A percentile compares a stretch with the other conserved stretches of the same genome.
Evolutionary conservation across 2,329 filamentous ascomycete genomes (phyloP).

Genomic region (Penicillium sp.): DNA sequence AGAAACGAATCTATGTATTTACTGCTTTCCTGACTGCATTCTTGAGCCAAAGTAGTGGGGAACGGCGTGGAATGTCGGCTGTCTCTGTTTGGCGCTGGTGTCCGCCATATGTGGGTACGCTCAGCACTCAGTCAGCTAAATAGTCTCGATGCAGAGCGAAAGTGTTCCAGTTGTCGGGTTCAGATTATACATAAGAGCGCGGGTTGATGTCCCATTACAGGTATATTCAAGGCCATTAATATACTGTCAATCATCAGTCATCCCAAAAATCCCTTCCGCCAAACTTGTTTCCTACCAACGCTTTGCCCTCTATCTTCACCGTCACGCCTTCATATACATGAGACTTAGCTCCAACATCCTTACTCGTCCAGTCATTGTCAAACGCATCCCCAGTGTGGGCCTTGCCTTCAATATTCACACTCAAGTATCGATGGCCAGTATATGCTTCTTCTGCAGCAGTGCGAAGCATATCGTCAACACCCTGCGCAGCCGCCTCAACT

Average conservation of each 20-base stretch:
- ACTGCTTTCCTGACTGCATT: too few species aligned
- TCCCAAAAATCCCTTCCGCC: not conserved
- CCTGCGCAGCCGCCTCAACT: not conserved
- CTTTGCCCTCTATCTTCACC: not conserved
- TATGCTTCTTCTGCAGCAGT: not conserved
- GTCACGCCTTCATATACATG: not conserved
- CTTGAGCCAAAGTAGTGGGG: too few species aligned
- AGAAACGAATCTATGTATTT: too few species aligned
- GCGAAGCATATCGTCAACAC: not conserved
- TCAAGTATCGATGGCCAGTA: not conserved
- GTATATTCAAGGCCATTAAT: too few species aligned
- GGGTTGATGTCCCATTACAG: too few species aligned
- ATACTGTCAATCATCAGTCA: not conserved
- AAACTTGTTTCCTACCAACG: not conserved
- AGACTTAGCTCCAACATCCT: not conserved
- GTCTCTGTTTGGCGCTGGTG: too few species aligned
- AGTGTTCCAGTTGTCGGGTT: too few species aligned
- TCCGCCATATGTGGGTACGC: too few species aligned
- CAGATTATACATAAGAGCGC: too few species aligned
- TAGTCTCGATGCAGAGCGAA: too few species aligned
- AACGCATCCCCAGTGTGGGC: not conserved
- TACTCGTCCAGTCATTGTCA: not conserved
- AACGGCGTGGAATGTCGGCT: too few species aligned
- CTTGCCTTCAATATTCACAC: not conserved
- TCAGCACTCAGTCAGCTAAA: too few species aligned